Evolutionary conservation across 345 rosid genomes (phyloP), one percentile per base, ranked within the genome.

Genomic region (Barbarea vulgaris): DNA sequence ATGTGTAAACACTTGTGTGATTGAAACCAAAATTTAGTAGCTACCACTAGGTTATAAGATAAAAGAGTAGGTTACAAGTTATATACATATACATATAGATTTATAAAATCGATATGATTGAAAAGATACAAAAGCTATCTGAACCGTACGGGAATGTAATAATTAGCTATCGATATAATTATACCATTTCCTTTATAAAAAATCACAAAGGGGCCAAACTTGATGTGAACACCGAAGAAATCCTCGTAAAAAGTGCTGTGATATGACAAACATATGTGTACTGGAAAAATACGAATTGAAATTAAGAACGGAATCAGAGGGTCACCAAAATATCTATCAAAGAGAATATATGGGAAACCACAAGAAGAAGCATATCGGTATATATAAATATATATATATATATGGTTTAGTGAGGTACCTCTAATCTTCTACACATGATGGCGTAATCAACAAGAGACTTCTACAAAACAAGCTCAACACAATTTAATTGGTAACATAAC

Each of bases 241-340:
- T 61, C 75, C 75, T 76, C 75, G 80, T 69, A 69, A 69, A n/a
- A 53, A 46, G 80, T 69, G 80, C 58, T 62, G 42, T 62, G 80
- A 69, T 67, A 68, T 60, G 69, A 69, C 69, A 74, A 54, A 68
- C 34, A 66, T 65, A 13, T 75, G 74, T 75, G 74, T 75, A 67
- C 68, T 67, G 13, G 14, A 50, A 75, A 56, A 75, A 34, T 47
- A 75, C 55, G 47, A 75, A 59, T 67, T 36, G n/a, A n/a, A n/a
- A n/a, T n/a, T 67, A 75, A 28, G 79, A 65, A 75, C 69, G 4
- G 62, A 68, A 60, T 59, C 69, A 59, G 57, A 56, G 37, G 54
- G 58, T 76, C 72, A 67, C 55, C 69, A 59, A 67, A 74, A 74
- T 68, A 67, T 67, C 63, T 57, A 67, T 14, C 69, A 39, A 31